A percentile compares a stretch with the other conserved stretches of the same genome.
phyloP scores from a whole-genome alignment of 1,284 basidiomycete genomes.

The Pyrrhoderma lamaoense region DNA sequence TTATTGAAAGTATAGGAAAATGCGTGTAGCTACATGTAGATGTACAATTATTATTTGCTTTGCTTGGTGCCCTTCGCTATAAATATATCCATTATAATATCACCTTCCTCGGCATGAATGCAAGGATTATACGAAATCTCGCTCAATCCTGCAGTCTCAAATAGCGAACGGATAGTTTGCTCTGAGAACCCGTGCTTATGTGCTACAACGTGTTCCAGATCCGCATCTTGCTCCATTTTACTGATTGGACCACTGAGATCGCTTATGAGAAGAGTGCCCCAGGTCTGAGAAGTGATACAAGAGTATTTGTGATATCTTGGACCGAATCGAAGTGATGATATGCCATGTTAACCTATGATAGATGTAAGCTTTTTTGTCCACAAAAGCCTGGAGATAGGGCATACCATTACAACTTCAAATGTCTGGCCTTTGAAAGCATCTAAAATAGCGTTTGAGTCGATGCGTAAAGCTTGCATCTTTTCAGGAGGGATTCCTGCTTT shows the following conservation, averaged over 20 bases:
- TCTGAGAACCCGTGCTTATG: conserved; percentile 46
- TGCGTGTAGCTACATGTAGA: no score
- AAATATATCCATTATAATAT: conserved; percentile 37
- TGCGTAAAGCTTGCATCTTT: conserved; percentile 52
- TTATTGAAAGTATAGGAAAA: no score
- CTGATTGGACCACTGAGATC: conserved; percentile 37
- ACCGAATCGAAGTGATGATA: conserved; percentile 62
- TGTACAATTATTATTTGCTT: no score
- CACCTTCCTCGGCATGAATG: conserved; percentile 28
- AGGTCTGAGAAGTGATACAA: conserved; percentile 52
- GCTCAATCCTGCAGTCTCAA: conserved; percentile 41
- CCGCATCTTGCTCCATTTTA: not conserved
- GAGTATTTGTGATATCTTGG: conserved; percentile 40
- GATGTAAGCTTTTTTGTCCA: no score
- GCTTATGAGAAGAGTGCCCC: conserved; percentile 53
- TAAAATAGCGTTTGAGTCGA: conserved; percentile 38
- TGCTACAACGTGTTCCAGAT: conserved; percentile 38
- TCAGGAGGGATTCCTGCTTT: conserved; percentile 51
- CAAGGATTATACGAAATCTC: conserved; percentile 34
- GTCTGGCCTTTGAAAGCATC: conserved; percentile 42
- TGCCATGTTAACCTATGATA: conserved; percentile 45
- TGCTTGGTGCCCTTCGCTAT: conserved; percentile 41
- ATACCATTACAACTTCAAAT: conserved; percentile 60
- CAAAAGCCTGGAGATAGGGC: not conserved
- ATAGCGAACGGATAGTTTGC: conserved; percentile 37